Evolutionary conservation across 176 grass and related monocot genomes (phyloP).

Genomic region (Puccinellia tenuiflora): DNA sequence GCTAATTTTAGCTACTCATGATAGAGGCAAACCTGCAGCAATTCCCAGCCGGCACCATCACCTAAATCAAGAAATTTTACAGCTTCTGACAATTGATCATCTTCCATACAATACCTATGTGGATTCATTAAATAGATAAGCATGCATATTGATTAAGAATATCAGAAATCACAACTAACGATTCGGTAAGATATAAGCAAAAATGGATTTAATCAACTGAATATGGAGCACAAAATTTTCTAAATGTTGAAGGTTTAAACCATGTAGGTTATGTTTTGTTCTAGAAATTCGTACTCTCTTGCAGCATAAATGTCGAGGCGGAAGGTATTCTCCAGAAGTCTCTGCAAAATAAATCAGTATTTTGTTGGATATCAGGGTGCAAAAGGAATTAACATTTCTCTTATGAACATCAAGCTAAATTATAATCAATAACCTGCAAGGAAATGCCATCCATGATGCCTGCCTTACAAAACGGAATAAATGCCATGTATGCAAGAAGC

Average conservation of each 20-base stretch:
- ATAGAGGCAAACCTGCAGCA: conserved; percentile 63
- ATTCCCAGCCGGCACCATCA: conserved; percentile 77
- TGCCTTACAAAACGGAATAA: conserved; percentile 85
- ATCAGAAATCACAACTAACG: neutral
- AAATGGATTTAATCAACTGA: neutral
- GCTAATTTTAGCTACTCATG: neutral
- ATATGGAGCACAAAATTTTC: neutral
- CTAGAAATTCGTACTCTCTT: conserved; percentile 69
- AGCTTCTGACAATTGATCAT: conserved; percentile 64
- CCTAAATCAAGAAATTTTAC: conserved; percentile 87
- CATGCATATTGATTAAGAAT: conserved; percentile 6
- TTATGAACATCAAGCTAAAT: neutral
- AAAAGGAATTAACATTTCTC: neutral
- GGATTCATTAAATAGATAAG: conserved; percentile 12
- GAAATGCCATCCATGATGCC: conserved; percentile 69
- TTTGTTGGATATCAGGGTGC: neutral
- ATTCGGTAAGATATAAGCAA: neutral
- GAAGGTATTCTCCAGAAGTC: conserved; percentile 83
- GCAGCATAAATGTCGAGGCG: conserved; percentile 70
- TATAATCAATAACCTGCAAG: conserved; percentile 52
- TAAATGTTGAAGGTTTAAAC: neutral
- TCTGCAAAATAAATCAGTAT: conserved; percentile 39
- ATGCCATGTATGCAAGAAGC: conserved; percentile 87
- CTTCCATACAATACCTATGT: conserved; percentile 72
- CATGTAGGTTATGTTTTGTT: neutral